Evolutionary conservation across 371 early-diverging fungal genomes (phyloP), one percentile per base, ranked within the genome.

Genomic region (Actinomucor elegans): DNA sequence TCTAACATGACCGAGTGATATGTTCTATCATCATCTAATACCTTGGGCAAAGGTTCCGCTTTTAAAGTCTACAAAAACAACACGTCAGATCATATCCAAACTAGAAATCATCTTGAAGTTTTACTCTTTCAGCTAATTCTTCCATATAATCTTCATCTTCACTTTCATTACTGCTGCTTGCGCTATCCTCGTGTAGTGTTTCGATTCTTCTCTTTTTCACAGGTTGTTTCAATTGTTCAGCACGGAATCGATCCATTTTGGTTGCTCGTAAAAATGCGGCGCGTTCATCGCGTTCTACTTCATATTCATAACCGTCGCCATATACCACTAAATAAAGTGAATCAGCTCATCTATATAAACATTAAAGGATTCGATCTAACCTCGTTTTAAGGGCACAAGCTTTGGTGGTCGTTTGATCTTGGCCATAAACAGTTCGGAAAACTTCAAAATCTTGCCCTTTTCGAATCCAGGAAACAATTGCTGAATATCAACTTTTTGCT

Each of bases 1-100:
- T 91, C 92, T 38, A 91, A 62, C 57, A 87, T 75, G 18, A 93
- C 61, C 1, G 90, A 77, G 48, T 80, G 76, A 55, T 71, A 83
- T 23, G 72, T 54, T 44, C 61, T 64, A 21, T 70, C 59, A 32
- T 67, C 52, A n/a, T 72, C 61, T 11, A 64, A 31, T 11, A 42
- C 24, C n/a, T 50, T 33, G 9, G 40, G 27, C 17, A 35, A 31
- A 1, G 24, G 15, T 17, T 27, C 36, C 14, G 20, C 31, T n/a
- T n/a, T n/a, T n/a, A n/a, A n/a, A n/a, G n/a, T n/a, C n/a, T n/a
- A n/a, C n/a, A n/a, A n/a, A n/a, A n/a, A n/a, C n/a, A n/a, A n/a
- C n/a, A n/a, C n/a, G n/a, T n/a, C n/a, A n/a, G 34, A 21, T 20
- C 31, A 42, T 18, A 32, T 1, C 15, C 12, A 32, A 26, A n/a